A percentile compares a stretch with the other conserved stretches of the same genome.
Evolutionary conservation across 1,139 yeast genomes (phyloP).

Genomic region (Yamadazyma diospyri): DNA sequence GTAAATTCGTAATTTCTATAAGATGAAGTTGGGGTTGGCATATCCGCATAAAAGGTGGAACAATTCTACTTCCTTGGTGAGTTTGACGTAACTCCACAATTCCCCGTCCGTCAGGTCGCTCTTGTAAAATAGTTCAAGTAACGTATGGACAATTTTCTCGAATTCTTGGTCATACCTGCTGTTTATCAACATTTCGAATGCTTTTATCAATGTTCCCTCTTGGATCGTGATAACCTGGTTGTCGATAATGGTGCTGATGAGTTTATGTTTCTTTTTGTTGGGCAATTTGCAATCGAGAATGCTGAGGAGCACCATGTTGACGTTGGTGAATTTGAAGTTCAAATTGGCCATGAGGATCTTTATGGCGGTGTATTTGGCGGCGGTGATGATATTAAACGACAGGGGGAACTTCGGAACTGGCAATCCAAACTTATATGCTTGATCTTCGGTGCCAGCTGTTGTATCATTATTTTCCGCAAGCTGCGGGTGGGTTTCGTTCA

Average conservation of each 20-base stretch:
- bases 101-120: slow-evolving; percentile 9
- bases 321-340: slow-evolving; percentile 14
- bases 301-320: slow-evolving; percentile 12
- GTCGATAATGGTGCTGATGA: slow-evolving; percentile 3
- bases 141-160: slow-evolving; percentile 11
- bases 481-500: neutral
- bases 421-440: slow-evolving; percentile 4
- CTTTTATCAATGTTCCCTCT: slow-evolving; percentile 6
- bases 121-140: slow-evolving; percentile 10
- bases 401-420: slow-evolving; percentile 8
- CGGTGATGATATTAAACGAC: slow-evolving; percentile 13
- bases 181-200: slow-evolving; percentile 8
- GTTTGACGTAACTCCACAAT: slow-evolving; percentile 14
- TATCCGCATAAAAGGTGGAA: slow-evolving; percentile 16
- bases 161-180: slow-evolving; percentile 9
- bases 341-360: slow-evolving; percentile 12
- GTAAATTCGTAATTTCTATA: slow-evolving; percentile 3
- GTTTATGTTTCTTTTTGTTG: slow-evolving; percentile 5
- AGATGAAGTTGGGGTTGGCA: slow-evolving; percentile 12
- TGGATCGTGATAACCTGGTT: slow-evolving; percentile 6
- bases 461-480: neutral
- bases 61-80: slow-evolving; percentile 10
- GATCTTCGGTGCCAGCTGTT: neutral
- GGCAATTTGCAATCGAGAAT: slow-evolving; percentile 8
- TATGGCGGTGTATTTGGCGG: slow-evolving; percentile 15